Conservation (phyloP, 768 basidiomycete genomes). For the Boletus pseudo-olivaceus region DNA sequence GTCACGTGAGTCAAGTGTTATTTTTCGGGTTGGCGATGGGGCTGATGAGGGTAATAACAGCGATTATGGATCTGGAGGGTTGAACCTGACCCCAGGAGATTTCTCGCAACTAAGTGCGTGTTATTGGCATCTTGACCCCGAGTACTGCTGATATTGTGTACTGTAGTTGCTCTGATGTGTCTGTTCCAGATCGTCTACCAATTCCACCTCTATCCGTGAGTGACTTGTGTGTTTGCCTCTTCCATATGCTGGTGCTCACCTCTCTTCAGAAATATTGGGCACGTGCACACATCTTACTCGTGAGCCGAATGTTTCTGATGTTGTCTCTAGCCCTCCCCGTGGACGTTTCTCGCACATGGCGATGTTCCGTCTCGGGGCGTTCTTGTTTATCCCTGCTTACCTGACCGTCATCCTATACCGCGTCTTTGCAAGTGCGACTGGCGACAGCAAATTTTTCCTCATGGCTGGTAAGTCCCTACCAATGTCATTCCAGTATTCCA, state of each 20-base stretch:
- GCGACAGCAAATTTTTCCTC: slow-evolving; percentile 71
- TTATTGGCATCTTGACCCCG: not conserved
- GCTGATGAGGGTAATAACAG: slow-evolving; percentile 36
- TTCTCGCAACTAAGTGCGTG: slow-evolving; percentile 84
- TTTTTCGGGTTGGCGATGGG: not conserved
- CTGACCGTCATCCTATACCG: slow-evolving; percentile 74
- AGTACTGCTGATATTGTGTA: not conserved
- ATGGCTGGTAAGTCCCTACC: slow-evolving; percentile 63
- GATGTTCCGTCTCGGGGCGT: slow-evolving; percentile 87
- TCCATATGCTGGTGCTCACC: not conserved
- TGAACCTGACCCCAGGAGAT: slow-evolving; percentile 86
- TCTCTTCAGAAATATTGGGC: slow-evolving; percentile 60
- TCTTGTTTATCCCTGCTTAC: slow-evolving; percentile 88
- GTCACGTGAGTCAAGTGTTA: slow-evolving; percentile 37
- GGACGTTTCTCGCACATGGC: slow-evolving; percentile 80
- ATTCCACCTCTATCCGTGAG: slow-evolving; percentile 87
- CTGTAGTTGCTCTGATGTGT: slow-evolving; percentile 87
- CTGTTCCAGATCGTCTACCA: slow-evolving; percentile 91
- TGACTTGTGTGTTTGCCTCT: slow-evolving; percentile 3
- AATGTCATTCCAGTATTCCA: not conserved
- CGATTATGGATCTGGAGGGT: slow-evolving; percentile 79
- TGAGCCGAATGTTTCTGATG: slow-evolving; percentile 4
- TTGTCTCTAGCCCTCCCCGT: slow-evolving; percentile 59
- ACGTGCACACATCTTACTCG: slow-evolving; percentile 14
- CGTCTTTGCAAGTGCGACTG: slow-evolving; percentile 61